phyloP scores from a whole-genome alignment of 345 rosid genomes.

The Firmiana major region DNA sequence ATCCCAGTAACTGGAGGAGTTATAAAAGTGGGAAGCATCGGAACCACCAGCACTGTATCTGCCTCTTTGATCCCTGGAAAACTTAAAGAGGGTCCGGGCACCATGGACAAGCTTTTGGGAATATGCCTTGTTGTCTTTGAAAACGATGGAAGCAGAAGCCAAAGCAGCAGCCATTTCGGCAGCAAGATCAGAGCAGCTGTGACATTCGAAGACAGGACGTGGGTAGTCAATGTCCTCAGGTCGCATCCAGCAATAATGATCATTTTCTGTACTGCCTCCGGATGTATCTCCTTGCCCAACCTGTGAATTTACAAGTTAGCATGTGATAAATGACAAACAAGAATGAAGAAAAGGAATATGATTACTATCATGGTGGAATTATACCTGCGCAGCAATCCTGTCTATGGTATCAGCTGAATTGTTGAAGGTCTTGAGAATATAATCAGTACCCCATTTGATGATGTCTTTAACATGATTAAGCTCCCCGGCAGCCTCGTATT shows the following conservation, averaged over 20 bases:
- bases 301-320: slow-evolving; percentile 29
- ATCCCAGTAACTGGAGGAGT: slow-evolving; percentile 88
- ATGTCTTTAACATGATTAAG: slow-evolving; percentile 80
- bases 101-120: slow-evolving; percentile 94
- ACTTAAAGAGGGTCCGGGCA: slow-evolving; percentile 66
- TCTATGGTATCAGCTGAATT: slow-evolving; percentile 67
- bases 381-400: slow-evolving; percentile 66
- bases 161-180: slow-evolving; percentile 97
- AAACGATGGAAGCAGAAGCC: slow-evolving; percentile 93
- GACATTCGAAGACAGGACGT: slow-evolving; percentile 66
- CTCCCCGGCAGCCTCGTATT: slow-evolving; percentile 91
- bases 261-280: slow-evolving; percentile 71
- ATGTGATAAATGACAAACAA: not conserved
- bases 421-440: slow-evolving; percentile 87
- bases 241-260: slow-evolving; percentile 97
- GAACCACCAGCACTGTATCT: slow-evolving; percentile 70
- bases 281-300: slow-evolving; percentile 87
- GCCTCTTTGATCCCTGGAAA: slow-evolving; percentile 69
- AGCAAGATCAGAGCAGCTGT: slow-evolving; percentile 86
- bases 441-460: slow-evolving; percentile 95
- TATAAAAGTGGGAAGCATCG: slow-evolving; percentile 67
- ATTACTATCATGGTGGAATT: too few relatives aligned
- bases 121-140: slow-evolving; percentile 88
- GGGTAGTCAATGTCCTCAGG: slow-evolving; percentile 96
- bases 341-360: not conserved